Percentiles rank a stretch among this genome's conserved stretches.
These are phyloP conservation scores for Yamadazyma kitorensis DNA, from an alignment of 805 yeast species.

Conservation along the genomic window DNA sequence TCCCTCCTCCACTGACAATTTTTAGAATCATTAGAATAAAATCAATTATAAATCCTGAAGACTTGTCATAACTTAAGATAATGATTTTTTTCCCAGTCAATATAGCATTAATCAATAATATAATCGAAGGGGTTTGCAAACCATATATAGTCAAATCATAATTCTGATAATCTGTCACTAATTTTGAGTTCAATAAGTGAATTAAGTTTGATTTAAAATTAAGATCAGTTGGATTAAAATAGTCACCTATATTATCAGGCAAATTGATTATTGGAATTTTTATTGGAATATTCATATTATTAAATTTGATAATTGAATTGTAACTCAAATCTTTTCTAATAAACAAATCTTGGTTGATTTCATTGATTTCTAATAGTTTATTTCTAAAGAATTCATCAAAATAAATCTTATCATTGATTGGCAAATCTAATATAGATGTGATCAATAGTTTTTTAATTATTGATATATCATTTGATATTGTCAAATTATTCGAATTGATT, in stretches of 20 bases:
- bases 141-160: slow-evolving; percentile 55
- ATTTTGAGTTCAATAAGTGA: slow-evolving; percentile 30
- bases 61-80: slow-evolving; percentile 37
- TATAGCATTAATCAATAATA: slow-evolving; percentile 34
- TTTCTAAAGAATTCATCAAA: slow-evolving; percentile 37
- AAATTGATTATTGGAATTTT: slow-evolving; percentile 39
- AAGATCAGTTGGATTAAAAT: slow-evolving; percentile 43
- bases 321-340: slow-evolving; percentile 43
- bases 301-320: slow-evolving; percentile 37
- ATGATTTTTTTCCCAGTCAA: slow-evolving; percentile 40
- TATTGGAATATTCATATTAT: slow-evolving; percentile 43
- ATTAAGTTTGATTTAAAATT: slow-evolving; percentile 39
- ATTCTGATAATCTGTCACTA: slow-evolving; percentile 33
- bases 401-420: slow-evolving; percentile 40
- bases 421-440: slow-evolving; percentile 42
- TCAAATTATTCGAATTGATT: slow-evolving; percentile 31
- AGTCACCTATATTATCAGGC: slow-evolving; percentile 44
- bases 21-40: slow-evolving; percentile 37
- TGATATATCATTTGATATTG: slow-evolving; percentile 20
- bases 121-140: slow-evolving; percentile 46
- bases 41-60: slow-evolving; percentile 41
- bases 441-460: slow-evolving; percentile 35
- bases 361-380: slow-evolving; percentile 22
- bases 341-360: slow-evolving; percentile 32
- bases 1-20: slow-evolving; percentile 42